A percentile compares a stretch with the other conserved stretches of the same genome.
Conservation (phyloP, 257 asterid species). For the Coffea canephora region DNA sequence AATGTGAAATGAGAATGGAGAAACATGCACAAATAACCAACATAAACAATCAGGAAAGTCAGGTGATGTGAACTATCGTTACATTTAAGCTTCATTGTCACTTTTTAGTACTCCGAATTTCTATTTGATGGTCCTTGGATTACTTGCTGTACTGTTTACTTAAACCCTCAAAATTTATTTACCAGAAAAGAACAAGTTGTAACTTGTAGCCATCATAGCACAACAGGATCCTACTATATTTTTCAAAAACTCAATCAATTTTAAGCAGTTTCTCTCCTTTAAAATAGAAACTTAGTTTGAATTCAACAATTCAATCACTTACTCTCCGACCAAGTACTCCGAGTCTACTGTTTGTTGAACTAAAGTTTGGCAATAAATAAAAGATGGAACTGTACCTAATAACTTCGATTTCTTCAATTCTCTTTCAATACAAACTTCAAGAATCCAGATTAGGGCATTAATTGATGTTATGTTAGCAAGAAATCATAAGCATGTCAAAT, state of each 20-base stretch:
- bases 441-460: neutral
- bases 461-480: neutral
- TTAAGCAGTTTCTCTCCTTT: neutral
- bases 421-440: neutral
- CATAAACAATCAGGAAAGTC: neutral
- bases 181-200: neutral
- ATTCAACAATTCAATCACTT: neutral
- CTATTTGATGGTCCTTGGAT: neutral
- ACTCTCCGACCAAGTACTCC: neutral
- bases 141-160: neutral
- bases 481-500: neutral
- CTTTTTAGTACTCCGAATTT: neutral
- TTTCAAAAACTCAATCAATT: too few relatives aligned
- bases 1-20: neutral
- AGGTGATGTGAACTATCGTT: neutral
- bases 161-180: neutral
- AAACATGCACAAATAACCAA: neutral
- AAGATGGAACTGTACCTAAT: neutral
- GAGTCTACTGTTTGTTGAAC: neutral
- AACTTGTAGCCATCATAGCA: neutral
- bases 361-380: neutral
- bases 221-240: neutral
- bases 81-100: neutral
- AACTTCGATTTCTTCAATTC: neutral
- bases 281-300: neutral